A percentile compares a stretch with the other conserved stretches of the same genome.
Conservation (phyloP, 2,329 filamentous ascomycete species). For the Annulohypoxylon truncatum region DNA sequence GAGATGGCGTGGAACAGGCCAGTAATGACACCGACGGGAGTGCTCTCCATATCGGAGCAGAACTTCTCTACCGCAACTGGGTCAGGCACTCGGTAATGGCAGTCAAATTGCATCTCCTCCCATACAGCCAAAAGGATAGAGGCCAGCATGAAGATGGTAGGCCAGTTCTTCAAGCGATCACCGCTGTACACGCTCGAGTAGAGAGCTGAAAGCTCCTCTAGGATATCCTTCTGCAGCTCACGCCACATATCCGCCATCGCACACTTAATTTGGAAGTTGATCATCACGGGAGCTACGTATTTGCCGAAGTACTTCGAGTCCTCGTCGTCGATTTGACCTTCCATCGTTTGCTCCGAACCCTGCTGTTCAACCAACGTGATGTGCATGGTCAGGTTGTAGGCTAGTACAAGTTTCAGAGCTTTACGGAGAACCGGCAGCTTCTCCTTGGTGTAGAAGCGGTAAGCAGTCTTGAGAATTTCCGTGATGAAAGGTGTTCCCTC, state of each 20-base stretch:
- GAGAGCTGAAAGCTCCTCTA: slow-evolving; percentile 90
- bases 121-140: slow-evolving; percentile 93
- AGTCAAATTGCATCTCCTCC: slow-evolving; percentile 99
- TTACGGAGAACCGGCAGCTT: slow-evolving; percentile 92
- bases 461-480: slow-evolving; percentile 94
- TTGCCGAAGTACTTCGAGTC: slow-evolving; percentile 90
- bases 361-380: slow-evolving; percentile 94
- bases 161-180: slow-evolving; percentile 98
- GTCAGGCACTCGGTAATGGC: slow-evolving; percentile 93
- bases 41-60: slow-evolving; percentile 96
- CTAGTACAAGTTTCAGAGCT: slow-evolving; percentile 91
- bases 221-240: slow-evolving; percentile 93
- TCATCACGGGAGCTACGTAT: slow-evolving; percentile 95
- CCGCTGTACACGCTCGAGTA: slow-evolving; percentile 99
- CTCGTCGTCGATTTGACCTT: slow-evolving; percentile 87
- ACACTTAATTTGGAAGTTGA: slow-evolving; percentile 99
- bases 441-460: slow-evolving; percentile 91
- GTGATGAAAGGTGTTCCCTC: slow-evolving; percentile 95
- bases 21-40: slow-evolving; percentile 94
- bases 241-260: slow-evolving; percentile 98
- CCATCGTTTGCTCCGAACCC: slow-evolving; percentile 79
- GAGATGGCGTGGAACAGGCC: slow-evolving; percentile 98
- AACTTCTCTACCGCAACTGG: slow-evolving; percentile 89
- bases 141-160: slow-evolving; percentile 97
- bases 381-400: slow-evolving; percentile 94